Evolutionary conservation across 1,139 yeast species (phyloP).

Genomic region (Magnusiomyces tetraspermus): DNA sequence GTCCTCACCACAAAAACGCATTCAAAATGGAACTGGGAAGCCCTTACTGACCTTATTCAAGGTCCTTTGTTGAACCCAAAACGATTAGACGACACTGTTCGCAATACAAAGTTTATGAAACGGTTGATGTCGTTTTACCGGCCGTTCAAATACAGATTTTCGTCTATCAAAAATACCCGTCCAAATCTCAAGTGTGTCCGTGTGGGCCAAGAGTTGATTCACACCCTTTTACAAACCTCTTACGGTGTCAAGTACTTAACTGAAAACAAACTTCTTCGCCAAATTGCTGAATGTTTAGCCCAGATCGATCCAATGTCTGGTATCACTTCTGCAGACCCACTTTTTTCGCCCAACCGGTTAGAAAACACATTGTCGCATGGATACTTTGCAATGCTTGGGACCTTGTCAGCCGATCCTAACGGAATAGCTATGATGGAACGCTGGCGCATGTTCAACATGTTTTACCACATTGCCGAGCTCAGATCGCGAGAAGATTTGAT

Average conservation of each 20-base stretch:
- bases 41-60: constrained; percentile 54
- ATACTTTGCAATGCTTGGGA: constrained; percentile 69
- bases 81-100: constrained; percentile 67
- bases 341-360: constrained; percentile 53
- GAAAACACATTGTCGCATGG: constrained; percentile 63
- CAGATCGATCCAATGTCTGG: constrained; percentile 80
- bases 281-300: constrained; percentile 77
- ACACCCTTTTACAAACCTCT: constrained; percentile 49
- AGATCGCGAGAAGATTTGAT: constrained; percentile 52
- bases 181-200: constrained; percentile 49
- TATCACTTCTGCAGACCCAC: constrained; percentile 60
- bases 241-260: constrained; percentile 63
- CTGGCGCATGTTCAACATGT: constrained; percentile 77
- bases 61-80: constrained; percentile 71
- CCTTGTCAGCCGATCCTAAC: constrained; percentile 46
- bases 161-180: constrained; percentile 46
- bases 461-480: constrained; percentile 59
- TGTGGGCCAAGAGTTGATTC: constrained; percentile 66
- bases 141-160: constrained; percentile 82
- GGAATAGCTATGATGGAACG: constrained; percentile 65
- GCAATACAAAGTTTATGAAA: constrained; percentile 77
- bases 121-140: constrained; percentile 77
- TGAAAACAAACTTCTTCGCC: constrained; percentile 72
- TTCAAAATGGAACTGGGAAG: constrained; percentile 82
- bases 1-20: constrained; percentile 72